Percentiles rank a stretch among this genome's conserved stretches.
These are phyloP conservation scores for Calophaca sinica DNA, from an alignment of 306 rosid species.

Conservation along the genomic window DNA sequence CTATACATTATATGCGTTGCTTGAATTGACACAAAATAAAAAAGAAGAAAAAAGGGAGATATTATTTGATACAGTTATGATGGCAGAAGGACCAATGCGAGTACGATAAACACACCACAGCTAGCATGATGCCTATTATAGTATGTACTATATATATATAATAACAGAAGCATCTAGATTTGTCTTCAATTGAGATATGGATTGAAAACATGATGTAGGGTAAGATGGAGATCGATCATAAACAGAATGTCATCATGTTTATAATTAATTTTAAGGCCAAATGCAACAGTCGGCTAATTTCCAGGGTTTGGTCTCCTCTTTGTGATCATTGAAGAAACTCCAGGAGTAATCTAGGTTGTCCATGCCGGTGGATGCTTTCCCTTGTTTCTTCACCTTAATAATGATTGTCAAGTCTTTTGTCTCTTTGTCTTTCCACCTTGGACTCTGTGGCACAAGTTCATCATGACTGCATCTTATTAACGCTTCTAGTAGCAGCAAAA, in stretches of 20 bases:
- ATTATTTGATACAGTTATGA: not conserved
- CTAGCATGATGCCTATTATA: not conserved
- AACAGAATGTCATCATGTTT: not conserved
- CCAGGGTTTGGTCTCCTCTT: slow-evolving; percentile 48
- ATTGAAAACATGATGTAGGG: not conserved
- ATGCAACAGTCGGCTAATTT: slow-evolving; percentile 42
- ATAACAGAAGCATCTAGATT: not conserved
- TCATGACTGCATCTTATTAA: slow-evolving; percentile 40
- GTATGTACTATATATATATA: not conserved
- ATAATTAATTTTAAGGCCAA: slow-evolving; percentile 42
- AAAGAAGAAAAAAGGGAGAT: not conserved
- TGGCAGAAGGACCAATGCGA: not conserved
- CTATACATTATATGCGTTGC: not conserved
- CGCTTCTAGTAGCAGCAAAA: slow-evolving; percentile 55
- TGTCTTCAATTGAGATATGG: slow-evolving; percentile 14
- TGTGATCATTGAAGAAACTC: slow-evolving; percentile 11
- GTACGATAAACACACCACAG: not conserved
- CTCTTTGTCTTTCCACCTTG: slow-evolving; percentile 12
- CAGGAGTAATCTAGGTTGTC: slow-evolving; percentile 42
- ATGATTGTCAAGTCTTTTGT: not conserved
- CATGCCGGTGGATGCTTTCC: slow-evolving; percentile 25
- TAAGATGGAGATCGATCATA: not conserved
- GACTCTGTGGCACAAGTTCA: slow-evolving; percentile 24
- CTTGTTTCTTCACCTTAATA: slow-evolving; percentile 23
- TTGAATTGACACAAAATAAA: too few species aligned